phyloP scores from a whole-genome alignment of 352 stramenopile species.

The Pythium angustatum region DNA sequence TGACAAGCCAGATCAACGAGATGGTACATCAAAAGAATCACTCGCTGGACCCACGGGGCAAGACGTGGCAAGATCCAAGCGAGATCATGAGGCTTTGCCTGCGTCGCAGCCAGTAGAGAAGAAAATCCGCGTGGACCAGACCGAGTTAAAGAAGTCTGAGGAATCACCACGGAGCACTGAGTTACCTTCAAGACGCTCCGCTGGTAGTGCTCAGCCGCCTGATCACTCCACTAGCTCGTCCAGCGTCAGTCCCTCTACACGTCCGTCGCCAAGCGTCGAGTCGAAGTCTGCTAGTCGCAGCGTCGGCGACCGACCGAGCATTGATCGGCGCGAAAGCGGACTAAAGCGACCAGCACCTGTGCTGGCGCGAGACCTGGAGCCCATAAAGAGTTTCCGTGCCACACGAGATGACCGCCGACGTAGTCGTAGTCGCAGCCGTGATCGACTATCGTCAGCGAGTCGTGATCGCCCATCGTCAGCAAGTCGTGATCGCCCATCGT shows the following conservation, averaged over 20 bases:
- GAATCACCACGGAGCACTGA: neutral
- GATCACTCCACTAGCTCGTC: neutral
- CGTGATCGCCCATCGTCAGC: constrained; percentile 3
- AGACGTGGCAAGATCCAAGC: constrained; percentile 1
- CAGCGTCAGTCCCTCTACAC: neutral
- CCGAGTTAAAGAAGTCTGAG: neutral
- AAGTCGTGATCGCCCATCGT: neutral
- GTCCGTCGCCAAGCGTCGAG: constrained; percentile 3
- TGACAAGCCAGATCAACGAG: neutral
- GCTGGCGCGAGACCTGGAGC: neutral
- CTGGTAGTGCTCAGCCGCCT: neutral
- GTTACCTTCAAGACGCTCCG: neutral
- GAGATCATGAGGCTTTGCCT: neutral
- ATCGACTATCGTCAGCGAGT: neutral
- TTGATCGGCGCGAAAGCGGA: neutral
- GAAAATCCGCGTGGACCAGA: constrained; percentile 1
- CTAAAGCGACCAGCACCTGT: constrained; percentile 12
- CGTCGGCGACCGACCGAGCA: neutral
- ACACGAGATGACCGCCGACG: constrained; percentile 8
- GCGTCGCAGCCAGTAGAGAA: constrained; percentile 9
- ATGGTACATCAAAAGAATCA: neutral
- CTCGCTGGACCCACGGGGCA: constrained; percentile 4
- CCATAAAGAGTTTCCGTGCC: constrained; percentile 3
- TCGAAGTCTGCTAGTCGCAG: constrained; percentile 16
- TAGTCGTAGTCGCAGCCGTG: constrained; percentile 15